These are phyloP conservation scores for Collybia sordida DNA, from an alignment of 768 basidiomycete species.

Conservation along the genomic window DNA sequence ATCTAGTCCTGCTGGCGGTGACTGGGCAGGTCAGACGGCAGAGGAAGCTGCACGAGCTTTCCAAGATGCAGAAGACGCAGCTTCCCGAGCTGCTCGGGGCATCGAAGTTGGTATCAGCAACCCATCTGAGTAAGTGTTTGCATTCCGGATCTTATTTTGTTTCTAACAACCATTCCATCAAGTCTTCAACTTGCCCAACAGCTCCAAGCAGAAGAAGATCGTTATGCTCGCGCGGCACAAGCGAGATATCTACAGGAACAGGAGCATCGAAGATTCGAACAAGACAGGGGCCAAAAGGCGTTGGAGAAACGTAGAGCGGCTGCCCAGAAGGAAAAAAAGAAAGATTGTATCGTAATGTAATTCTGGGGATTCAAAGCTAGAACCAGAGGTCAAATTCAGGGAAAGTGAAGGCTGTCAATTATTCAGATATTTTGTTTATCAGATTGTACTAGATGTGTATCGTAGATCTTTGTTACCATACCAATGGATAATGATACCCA, in stretches of 20 bases:
- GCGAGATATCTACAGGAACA: conserved; percentile 27
- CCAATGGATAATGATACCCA: too few species aligned
- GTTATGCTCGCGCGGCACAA: conserved; percentile 39
- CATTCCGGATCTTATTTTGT: neutral
- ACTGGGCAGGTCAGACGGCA: conserved; percentile 73
- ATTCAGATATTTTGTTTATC: too few species aligned
- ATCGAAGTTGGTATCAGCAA: conserved; percentile 31
- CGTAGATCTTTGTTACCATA: too few species aligned
- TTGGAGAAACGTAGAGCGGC: conserved; percentile 26
- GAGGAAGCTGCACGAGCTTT: conserved; percentile 55
- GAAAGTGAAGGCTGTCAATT: too few species aligned
- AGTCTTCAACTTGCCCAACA: conserved; percentile 72
- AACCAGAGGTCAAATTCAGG: too few species aligned
- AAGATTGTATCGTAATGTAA: conserved; percentile 61
- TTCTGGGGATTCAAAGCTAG: neutral
- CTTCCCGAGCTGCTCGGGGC: conserved; percentile 18
- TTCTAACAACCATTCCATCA: conserved; percentile 7
- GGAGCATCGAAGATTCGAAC: conserved; percentile 22
- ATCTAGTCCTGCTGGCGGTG: conserved; percentile 73
- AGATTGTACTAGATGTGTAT: too few species aligned
- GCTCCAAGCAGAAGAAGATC: conserved; percentile 82
- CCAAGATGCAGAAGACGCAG: conserved; percentile 41
- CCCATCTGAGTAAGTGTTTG: conserved; percentile 57
- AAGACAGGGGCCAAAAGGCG: conserved; percentile 21
- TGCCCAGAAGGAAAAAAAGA: conserved; percentile 39